phyloP scores from a whole-genome alignment of 2,329 filamentous ascomycete genomes.

The Lasiodiplodia citricola region DNA sequence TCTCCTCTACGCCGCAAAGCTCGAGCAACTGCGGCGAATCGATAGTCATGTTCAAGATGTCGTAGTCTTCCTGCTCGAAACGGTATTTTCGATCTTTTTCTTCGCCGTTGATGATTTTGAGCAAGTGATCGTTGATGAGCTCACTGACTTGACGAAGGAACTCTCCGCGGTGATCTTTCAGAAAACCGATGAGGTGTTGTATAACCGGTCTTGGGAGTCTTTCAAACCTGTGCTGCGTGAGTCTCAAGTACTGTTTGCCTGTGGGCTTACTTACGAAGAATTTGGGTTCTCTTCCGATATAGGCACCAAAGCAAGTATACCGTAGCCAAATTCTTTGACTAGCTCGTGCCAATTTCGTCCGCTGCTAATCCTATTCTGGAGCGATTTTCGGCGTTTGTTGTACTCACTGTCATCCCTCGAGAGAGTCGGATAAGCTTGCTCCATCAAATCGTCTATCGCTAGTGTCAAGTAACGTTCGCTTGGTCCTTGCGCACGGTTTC shows the following conservation, averaged over 20 bases:
- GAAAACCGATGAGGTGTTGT: neutral
- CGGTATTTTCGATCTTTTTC: neutral
- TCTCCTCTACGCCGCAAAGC: neutral
- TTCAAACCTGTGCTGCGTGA: slow-evolving; percentile 1
- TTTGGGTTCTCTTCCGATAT: neutral
- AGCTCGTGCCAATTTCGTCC: slow-evolving; percentile 1
- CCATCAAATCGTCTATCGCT: neutral
- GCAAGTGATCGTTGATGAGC: neutral
- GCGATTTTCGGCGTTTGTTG: neutral
- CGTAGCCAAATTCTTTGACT: neutral
- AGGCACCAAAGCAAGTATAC: slow-evolving; percentile 15
- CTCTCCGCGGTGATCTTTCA: slow-evolving; percentile 3
- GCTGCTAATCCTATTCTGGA: neutral
- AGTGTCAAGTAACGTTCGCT: neutral
- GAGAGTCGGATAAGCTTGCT: neutral
- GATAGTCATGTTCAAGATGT: neutral
- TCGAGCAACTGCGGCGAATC: slow-evolving; percentile 2
- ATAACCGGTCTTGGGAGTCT: neutral
- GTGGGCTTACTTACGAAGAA: neutral
- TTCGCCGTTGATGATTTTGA: neutral
- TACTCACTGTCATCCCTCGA: neutral
- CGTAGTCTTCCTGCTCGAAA: neutral
- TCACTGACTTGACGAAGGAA: slow-evolving; percentile 8
- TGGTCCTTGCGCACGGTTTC: neutral
- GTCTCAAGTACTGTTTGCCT: neutral